These are phyloP conservation scores for Danielozyma ontarioensis DNA, from an alignment of 805 yeast species.

Conservation along the genomic window DNA sequence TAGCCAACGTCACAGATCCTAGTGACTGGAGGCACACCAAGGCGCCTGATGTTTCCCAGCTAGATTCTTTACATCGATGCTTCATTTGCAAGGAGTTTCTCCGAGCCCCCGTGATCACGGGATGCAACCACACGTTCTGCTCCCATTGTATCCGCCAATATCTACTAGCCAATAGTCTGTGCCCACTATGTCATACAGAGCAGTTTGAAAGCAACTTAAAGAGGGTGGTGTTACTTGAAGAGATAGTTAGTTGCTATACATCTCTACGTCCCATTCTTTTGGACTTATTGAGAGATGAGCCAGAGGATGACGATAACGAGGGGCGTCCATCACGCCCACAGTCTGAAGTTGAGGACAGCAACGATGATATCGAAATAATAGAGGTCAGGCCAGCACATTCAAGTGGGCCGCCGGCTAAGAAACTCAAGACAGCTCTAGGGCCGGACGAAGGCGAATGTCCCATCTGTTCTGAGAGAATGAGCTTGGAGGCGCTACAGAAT, in stretches of 20 bases:
- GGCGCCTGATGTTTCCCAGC: conserved; percentile 50
- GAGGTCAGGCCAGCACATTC: too few relatives aligned
- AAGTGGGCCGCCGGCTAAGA: background rate
- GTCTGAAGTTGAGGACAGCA: too few relatives aligned
- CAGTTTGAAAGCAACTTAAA: conserved; percentile 65
- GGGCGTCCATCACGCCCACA: too few relatives aligned
- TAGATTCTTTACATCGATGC: conserved; percentile 75
- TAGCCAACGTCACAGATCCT: conserved; percentile 50
- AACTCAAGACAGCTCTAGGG: background rate
- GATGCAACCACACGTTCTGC: conserved; percentile 88
- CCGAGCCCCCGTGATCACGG: conserved; percentile 73
- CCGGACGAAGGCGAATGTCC: conserved; percentile 53
- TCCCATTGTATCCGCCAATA: conserved; percentile 78
- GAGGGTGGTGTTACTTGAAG: conserved; percentile 68
- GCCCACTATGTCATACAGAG: conserved; percentile 76
- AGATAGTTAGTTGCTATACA: conserved; percentile 51
- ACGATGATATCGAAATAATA: too few relatives aligned
- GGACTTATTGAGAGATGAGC: conserved; percentile 18
- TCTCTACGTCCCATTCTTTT: conserved; percentile 37
- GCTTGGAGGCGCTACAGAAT: conserved; percentile 50
- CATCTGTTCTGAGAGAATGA: conserved; percentile 52
- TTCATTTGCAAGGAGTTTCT: conserved; percentile 84
- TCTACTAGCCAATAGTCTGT: conserved; percentile 51
- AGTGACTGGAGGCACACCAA: conserved; percentile 59
- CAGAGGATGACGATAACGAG: conserved; percentile 3